phyloP scores from a whole-genome alignment of 2,329 filamentous ascomycete species.

The Proliferodiscus dingleyae region DNA sequence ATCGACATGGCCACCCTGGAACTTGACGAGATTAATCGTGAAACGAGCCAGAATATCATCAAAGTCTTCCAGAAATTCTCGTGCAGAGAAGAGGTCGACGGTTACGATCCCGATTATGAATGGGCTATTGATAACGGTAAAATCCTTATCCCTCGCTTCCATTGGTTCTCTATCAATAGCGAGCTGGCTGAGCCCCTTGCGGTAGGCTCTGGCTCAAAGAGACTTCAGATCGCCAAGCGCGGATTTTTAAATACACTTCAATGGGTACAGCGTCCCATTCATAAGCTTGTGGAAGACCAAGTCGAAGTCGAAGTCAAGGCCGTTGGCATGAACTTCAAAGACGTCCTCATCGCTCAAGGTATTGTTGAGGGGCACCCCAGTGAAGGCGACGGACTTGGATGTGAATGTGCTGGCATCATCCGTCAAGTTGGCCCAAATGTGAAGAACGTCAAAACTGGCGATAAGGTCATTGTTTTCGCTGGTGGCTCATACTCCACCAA shows the following conservation, averaged over 20 bases:
- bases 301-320: conserved; percentile 7
- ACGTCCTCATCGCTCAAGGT: conserved; percentile 21
- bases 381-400: conserved; percentile 16
- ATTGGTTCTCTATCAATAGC: conserved; percentile 14
- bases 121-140: conserved; percentile 22
- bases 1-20: conserved; percentile 21
- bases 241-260: conserved; percentile 15
- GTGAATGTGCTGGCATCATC: conserved; percentile 25
- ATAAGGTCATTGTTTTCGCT: conserved; percentile 17
- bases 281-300: conserved; percentile 2
- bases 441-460: conserved; percentile 18
- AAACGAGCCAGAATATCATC: background rate
- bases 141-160: conserved; percentile 24
- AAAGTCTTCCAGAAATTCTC: conserved; percentile 9
- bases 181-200: conserved; percentile 5
- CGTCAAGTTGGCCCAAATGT: conserved; percentile 21
- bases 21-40: conserved; percentile 10
- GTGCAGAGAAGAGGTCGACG: background rate
- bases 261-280: conserved; percentile 8
- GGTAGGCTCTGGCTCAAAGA: conserved; percentile 1
- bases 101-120: conserved; percentile 24
- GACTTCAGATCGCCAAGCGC: conserved; percentile 9
- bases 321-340: conserved; percentile 19
- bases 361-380: conserved; percentile 8
- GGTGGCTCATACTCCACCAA: background rate